A percentile compares a stretch with the other conserved stretches of the same genome.
Conservation (phyloP, 2,329 filamentous ascomycete species). For the Colletotrichum cordylinicola region DNA sequence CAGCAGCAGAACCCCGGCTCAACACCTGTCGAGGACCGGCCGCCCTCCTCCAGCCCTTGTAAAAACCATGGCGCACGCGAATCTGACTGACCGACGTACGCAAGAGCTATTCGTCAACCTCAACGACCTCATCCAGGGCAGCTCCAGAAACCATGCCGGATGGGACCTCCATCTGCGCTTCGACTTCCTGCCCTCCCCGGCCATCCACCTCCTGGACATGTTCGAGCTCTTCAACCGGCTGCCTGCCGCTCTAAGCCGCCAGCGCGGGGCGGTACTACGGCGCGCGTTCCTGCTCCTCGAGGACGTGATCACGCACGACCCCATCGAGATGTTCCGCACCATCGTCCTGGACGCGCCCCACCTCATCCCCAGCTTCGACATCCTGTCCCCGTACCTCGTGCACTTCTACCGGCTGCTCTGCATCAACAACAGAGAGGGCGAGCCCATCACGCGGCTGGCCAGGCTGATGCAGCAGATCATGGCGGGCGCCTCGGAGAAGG, state of each 20-base stretch:
- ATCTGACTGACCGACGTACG: background rate
- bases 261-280: background rate
- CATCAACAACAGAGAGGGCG: background rate
- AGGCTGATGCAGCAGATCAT: background rate
- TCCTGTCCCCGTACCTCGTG: background rate
- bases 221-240: background rate
- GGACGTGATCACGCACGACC: background rate
- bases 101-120: background rate
- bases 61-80: background rate
- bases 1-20: background rate
- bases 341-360: background rate
- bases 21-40: background rate
- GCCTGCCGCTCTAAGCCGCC: background rate
- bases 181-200: background rate
- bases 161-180: background rate
- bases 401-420: background rate
- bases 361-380: background rate
- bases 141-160: background rate
- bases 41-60: background rate
- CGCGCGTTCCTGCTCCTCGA: background rate
- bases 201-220: background rate
- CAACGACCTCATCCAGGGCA: background rate
- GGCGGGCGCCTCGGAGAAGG: background rate
- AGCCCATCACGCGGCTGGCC: background rate
- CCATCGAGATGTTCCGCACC: background rate